A percentile compares a stretch with the other conserved stretches of the same genome.
Conservation (phyloP, 352 stramenopile genomes). For the Pilasporangium apinafurcum region DNA sequence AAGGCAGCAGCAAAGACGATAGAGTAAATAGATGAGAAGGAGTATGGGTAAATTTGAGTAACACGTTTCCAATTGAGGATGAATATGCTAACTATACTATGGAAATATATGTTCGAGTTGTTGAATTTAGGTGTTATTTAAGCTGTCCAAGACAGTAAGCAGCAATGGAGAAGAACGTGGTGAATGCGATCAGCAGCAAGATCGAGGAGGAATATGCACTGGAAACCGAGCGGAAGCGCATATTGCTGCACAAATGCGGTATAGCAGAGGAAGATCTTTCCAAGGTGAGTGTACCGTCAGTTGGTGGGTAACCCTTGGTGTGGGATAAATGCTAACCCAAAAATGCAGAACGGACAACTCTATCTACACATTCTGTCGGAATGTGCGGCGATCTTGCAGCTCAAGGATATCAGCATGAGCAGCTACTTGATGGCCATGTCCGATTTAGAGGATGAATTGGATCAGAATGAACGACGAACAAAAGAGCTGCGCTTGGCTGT, state of each 20-base stretch:
- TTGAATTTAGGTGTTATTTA: no score
- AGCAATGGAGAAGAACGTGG: constrained; percentile 1
- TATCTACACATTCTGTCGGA: constrained; percentile 44
- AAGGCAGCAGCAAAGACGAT: no score
- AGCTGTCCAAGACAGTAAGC: no score
- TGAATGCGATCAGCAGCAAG: constrained; percentile 11
- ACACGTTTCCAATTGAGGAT: not conserved
- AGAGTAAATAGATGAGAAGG: not conserved
- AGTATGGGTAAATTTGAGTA: no score
- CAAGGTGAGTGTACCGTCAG: constrained; percentile 14
- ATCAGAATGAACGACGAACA: constrained; percentile 4
- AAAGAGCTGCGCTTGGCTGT: constrained; percentile 2
- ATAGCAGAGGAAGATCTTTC: constrained; percentile 37
- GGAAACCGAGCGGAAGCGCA: constrained; percentile 21
- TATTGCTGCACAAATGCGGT: constrained; percentile 18
- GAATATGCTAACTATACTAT: no score
- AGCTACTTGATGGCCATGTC: constrained; percentile 24
- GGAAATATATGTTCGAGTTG: no score
- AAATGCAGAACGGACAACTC: constrained; percentile 42
- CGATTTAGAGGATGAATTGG: constrained; percentile 17
- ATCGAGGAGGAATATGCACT: constrained; percentile 24
- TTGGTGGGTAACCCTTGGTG: not conserved
- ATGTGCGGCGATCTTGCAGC: constrained; percentile 22
- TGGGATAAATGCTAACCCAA: not conserved
- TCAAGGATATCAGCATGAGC: constrained; percentile 28